A percentile compares a stretch with the other conserved stretches of the same genome.
Conservation (phyloP, 768 basidiomycete species). For the Termitomyces sp. region DNA sequence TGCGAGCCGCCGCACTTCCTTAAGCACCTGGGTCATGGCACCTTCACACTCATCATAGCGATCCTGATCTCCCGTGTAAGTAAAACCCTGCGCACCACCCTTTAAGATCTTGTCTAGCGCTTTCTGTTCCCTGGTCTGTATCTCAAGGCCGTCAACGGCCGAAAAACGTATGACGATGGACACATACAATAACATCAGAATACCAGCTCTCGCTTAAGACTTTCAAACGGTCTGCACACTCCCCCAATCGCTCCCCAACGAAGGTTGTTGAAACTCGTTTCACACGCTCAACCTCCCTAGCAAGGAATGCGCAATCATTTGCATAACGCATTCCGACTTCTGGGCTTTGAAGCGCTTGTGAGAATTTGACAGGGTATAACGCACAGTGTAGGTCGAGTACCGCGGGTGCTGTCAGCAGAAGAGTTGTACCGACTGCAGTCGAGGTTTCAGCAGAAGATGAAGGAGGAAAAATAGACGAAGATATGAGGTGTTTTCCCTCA, state of each 20-base stretch:
- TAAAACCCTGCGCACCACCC: conserved; percentile 58
- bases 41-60: conserved; percentile 74
- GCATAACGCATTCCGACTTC: conserved; percentile 67
- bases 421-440: conserved; percentile 41
- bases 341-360: conserved; percentile 39
- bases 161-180: conserved; percentile 6
- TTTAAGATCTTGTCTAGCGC: conserved; percentile 39
- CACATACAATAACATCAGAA: conserved; percentile 60
- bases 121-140: conserved; percentile 44
- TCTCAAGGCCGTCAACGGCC: neutral
- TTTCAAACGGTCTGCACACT: conserved; percentile 44
- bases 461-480: conserved; percentile 44
- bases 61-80: conserved; percentile 62
- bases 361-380: conserved; percentile 63
- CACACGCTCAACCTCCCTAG: conserved; percentile 42
- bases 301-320: conserved; percentile 75
- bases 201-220: conserved; percentile 65
- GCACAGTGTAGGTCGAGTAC: conserved; percentile 78
- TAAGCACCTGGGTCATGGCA: conserved; percentile 55
- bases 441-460: conserved; percentile 22
- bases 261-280: conserved; percentile 15
- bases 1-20: conserved; percentile 56
- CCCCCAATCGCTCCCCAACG: conserved; percentile 43
- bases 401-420: conserved; percentile 57
- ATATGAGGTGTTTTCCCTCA: conserved; percentile 61